phyloP scores from a whole-genome alignment of 2,329 filamentous ascomycete species.

The Harringtonia lauricola region DNA sequence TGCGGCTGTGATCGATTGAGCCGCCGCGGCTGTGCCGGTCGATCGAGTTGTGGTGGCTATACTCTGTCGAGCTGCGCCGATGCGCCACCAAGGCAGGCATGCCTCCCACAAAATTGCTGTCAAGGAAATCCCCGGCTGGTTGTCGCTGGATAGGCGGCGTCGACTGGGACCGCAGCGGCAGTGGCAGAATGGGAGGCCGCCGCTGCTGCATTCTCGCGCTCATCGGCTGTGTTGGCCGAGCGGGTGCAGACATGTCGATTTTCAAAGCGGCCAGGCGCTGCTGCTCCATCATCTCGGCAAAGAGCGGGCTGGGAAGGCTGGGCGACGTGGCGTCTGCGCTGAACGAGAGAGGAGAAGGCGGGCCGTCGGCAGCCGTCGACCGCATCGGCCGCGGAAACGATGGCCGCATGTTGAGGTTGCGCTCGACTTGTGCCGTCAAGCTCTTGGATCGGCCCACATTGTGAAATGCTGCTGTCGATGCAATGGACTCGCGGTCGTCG shows the following conservation, averaged over 20 bases:
- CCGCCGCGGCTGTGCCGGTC: background rate
- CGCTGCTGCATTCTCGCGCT: constrained; percentile 28
- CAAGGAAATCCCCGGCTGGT: no score
- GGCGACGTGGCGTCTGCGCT: no score
- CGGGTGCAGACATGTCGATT: constrained; percentile 8
- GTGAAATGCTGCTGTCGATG: constrained; percentile 3
- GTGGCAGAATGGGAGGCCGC: constrained; percentile 21
- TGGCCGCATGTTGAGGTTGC: constrained; percentile 7
- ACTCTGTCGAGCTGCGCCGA: no score
- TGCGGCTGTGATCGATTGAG: constrained; percentile 14
- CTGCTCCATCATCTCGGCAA: constrained; percentile 15
- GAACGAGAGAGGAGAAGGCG: no score
- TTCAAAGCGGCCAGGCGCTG: constrained; percentile 10
- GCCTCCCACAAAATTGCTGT: background rate
- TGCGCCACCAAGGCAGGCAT: background rate
- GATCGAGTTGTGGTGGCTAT: background rate
- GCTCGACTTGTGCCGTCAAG: constrained; percentile 19
- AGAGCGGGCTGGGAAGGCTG: constrained; percentile 16
- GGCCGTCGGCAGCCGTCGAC: no score
- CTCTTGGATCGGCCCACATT: constrained; percentile 17
- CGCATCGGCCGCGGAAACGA: background rate
- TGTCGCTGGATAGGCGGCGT: no score
- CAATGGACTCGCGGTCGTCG: constrained; percentile 4
- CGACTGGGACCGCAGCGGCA: constrained; percentile 24
- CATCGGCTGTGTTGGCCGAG: constrained; percentile 24